These are phyloP conservation scores for Sphagnum fallax DNA, from an alignment of 228 moss, liverwort and hornwort species.

Conservation along the genomic window DNA sequence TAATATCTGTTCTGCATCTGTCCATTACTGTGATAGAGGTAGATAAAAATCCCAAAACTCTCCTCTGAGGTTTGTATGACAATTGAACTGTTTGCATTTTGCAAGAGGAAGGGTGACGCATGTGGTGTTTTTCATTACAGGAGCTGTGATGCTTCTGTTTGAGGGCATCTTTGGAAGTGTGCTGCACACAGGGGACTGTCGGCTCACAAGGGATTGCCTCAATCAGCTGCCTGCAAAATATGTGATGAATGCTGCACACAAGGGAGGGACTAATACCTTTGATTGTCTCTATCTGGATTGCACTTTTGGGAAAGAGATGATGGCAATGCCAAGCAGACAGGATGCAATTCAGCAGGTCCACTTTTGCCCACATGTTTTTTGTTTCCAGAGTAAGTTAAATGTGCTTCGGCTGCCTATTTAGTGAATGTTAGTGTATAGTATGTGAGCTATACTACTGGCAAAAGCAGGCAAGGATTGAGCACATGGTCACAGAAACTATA, in stretches of 20 bases:
- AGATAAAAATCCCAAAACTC: too few relatives aligned
- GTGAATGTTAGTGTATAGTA: too few relatives aligned
- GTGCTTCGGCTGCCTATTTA: too few relatives aligned
- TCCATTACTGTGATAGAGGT: too few relatives aligned
- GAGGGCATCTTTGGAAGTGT: slow-evolving; percentile 77
- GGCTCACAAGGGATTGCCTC: slow-evolving; percentile 59
- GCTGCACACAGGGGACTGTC: slow-evolving; percentile 78
- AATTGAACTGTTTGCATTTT: too few relatives aligned
- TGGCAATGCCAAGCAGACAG: slow-evolving; percentile 58
- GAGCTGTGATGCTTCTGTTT: slow-evolving; percentile 80
- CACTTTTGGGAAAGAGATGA: slow-evolving; percentile 63
- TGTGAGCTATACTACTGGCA: too few relatives aligned
- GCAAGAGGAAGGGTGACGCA: too few relatives aligned
- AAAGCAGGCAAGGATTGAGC: too few relatives aligned
- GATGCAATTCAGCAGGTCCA: slow-evolving; percentile 66
- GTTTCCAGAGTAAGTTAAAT: not conserved
- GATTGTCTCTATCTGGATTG: slow-evolving; percentile 79
- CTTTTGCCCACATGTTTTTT: not conserved
- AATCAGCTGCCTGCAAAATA: slow-evolving; percentile 33
- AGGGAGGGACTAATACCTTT: slow-evolving; percentile 10
- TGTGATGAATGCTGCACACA: slow-evolving; percentile 9
- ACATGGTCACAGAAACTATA: too few relatives aligned
- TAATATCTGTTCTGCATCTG: too few relatives aligned
- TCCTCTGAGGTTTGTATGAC: too few relatives aligned
- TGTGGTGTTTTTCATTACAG: slow-evolving; percentile 11